Percentiles rank a stretch among this genome's conserved stretches.
phyloP scores from a whole-genome alignment of 2,329 filamentous ascomycete genomes.

The Fusarium sulawesiense region DNA sequence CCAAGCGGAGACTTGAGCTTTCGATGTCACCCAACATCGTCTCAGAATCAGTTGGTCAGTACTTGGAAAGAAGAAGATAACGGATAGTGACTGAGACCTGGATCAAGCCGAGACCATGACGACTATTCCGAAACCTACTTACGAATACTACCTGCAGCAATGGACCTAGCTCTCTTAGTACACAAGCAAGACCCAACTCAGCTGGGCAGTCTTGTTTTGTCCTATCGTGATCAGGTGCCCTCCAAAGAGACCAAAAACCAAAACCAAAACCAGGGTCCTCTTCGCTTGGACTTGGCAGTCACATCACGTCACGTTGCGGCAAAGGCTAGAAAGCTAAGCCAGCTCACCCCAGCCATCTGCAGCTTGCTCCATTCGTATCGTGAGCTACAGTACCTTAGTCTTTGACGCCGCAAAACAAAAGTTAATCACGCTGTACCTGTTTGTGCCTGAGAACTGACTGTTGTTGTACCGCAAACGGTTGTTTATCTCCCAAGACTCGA shows the following conservation, averaged over 20 bases:
- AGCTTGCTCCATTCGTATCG: constrained; percentile 7
- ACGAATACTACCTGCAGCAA: background rate
- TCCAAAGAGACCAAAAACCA: constrained; percentile 4
- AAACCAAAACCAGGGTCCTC: constrained; percentile 23
- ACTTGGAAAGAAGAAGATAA: background rate
- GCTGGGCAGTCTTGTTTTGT: constrained; percentile 21
- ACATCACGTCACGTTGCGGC: constrained; percentile 33
- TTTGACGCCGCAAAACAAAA: constrained; percentile 18
- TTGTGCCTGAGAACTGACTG: background rate
- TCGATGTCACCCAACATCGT: constrained; percentile 19
- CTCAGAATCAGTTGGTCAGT: constrained; percentile 26
- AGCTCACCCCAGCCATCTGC: constrained; percentile 6
- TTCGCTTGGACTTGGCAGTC: constrained; percentile 14
- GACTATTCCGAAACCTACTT: background rate
- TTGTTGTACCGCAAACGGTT: background rate
- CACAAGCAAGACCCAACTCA: constrained; percentile 8
- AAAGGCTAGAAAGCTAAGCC: background rate
- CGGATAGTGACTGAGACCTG: background rate
- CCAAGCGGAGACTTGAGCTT: background rate
- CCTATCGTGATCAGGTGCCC: constrained; percentile 36
- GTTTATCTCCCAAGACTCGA: background rate
- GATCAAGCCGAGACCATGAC: constrained; percentile 3
- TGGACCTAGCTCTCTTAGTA: background rate
- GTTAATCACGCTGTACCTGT: constrained; percentile 12
- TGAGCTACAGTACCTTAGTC: constrained; percentile 4